Evolutionary conservation across 1,284 basidiomycete genomes (phyloP).

Genomic region (Ustilago vetiveriae): DNA sequence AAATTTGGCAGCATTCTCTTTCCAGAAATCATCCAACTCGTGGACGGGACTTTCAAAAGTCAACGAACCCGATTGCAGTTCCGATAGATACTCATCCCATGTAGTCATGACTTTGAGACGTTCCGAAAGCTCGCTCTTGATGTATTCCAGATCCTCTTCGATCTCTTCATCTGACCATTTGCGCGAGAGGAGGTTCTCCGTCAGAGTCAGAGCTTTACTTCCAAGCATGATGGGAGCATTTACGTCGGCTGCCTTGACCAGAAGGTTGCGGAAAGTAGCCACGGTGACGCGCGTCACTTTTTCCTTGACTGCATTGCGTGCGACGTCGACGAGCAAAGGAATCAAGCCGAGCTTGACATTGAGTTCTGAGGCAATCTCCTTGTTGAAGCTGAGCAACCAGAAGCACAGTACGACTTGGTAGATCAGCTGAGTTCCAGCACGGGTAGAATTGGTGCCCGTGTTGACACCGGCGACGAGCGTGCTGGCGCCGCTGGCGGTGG

Average conservation of each 20-base stretch:
- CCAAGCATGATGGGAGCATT: constrained; percentile 94
- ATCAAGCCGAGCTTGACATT: constrained; percentile 92
- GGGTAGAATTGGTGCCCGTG: constrained; percentile 22
- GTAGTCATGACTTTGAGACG: constrained; percentile 90
- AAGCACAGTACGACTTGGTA: constrained; percentile 92
- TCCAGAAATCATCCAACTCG: constrained; percentile 96
- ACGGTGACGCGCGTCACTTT: constrained; percentile 96
- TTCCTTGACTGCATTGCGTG: constrained; percentile 91
- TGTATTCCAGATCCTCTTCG: constrained; percentile 85
- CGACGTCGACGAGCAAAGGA: constrained; percentile 84
- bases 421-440: constrained; percentile 79
- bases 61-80: constrained; percentile 86
- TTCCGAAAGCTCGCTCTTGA: constrained; percentile 81
- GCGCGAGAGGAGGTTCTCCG: constrained; percentile 81
- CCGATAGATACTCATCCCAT: constrained; percentile 93
- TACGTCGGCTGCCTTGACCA: constrained; percentile 79
- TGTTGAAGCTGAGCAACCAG: constrained; percentile 93
- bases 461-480: constrained; percentile 40
- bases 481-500: constrained; percentile 12
- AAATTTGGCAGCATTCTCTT: constrained; percentile 85
- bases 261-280: constrained; percentile 85
- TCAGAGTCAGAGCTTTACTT: constrained; percentile 83
- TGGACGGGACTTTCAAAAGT: constrained; percentile 91
- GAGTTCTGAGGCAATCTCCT: constrained; percentile 82
- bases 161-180: constrained; percentile 93